Conservation (phyloP, 2,329 filamentous ascomycete species). For the Aspergillus unguis region DNA sequence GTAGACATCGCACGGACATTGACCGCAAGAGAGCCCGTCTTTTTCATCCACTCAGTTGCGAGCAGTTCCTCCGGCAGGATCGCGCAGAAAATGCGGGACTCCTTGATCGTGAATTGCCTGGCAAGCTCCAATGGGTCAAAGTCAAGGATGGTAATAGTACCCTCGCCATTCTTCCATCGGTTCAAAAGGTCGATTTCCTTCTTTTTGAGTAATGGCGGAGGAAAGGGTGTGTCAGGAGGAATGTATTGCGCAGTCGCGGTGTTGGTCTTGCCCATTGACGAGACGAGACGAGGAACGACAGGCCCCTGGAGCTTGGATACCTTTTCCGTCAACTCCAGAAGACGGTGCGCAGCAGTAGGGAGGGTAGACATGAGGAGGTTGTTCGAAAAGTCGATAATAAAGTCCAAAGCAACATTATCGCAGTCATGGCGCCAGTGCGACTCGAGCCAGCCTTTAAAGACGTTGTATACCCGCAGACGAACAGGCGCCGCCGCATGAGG, state of each 20-base stretch:
- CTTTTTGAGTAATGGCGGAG: slow-evolving; percentile 67
- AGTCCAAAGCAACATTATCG: slow-evolving; percentile 70
- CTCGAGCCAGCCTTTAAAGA: slow-evolving; percentile 96
- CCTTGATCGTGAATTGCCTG: slow-evolving; percentile 86
- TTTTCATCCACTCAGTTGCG: slow-evolving; percentile 91
- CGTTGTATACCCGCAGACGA: slow-evolving; percentile 87
- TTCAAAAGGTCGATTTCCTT: slow-evolving; percentile 70
- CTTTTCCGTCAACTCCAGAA: slow-evolving; percentile 74
- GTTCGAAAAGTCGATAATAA: slow-evolving; percentile 78
- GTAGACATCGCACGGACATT: slow-evolving; percentile 95
- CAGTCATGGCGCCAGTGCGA: slow-evolving; percentile 86
- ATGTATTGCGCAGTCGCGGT: slow-evolving; percentile 69
- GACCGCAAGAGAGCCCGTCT: slow-evolving; percentile 69
- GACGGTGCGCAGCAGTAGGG: slow-evolving; percentile 73
- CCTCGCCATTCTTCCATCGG: slow-evolving; percentile 70
- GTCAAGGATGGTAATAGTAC: slow-evolving; percentile 72
- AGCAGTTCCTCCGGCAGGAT: slow-evolving; percentile 91
- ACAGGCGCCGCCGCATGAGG: slow-evolving; percentile 74
- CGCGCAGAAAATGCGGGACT: slow-evolving; percentile 85
- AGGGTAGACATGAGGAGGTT: slow-evolving; percentile 65
- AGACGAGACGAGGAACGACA: slow-evolving; percentile 76
- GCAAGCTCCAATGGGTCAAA: slow-evolving; percentile 90
- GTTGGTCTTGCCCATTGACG: slow-evolving; percentile 83
- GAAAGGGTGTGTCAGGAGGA: slow-evolving; percentile 67
- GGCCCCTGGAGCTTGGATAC: slow-evolving; percentile 70